Base-by-base conservation (phyloP, 805 yeast genomes). In the Candida odintsovae region DNA sequence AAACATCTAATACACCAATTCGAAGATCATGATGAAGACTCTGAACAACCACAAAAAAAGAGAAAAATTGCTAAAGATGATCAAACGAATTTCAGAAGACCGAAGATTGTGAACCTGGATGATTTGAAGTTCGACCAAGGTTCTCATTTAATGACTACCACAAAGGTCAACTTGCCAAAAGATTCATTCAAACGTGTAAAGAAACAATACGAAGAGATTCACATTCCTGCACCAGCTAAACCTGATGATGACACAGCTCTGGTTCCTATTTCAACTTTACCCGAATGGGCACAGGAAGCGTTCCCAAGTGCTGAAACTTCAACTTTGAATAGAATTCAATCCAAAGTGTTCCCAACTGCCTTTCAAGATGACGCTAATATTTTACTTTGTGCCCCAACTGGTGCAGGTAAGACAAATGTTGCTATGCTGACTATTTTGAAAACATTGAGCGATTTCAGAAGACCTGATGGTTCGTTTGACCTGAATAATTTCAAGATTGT, bases 351-450 rank as follows among this genome's bases (percentile, higher is more conserved):
- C 52, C 94, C 94, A 1, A 60, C 70, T n/a, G 97, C 96, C 0
- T 87, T 92, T 52, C 58, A 73, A 4, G 67, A 77, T 1, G 94
- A 87, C 58, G 73, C 74, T 5, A 92, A 90, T 57, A 62, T 94
- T 36, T 68, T 92, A 16, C 69, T 92, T 55, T 92, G 98, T 74
- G 98, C 99, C 1, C 99, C 99, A 7, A 92, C 99, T 0, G 99
- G 99, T 69, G 97, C 97, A 3, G 99, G 99, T 69, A 92, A 92
- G 63, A 92, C 99, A 20, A 94, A 94, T 62, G 96, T 94, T 25
- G 99, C 99, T 0, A 78, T 94, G 82, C 66, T 94, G 40, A 72
- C 96, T 0, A 73, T 87, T 5, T 68, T 90, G n/a, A 67, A 83
- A 42, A 70, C 85, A 0, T 61, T 90, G 19, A 67, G 77, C 0